A percentile compares a stretch with the other conserved stretches of the same genome.
These are phyloP conservation scores for Yamadazyma diddensiae DNA, from an alignment of 1,139 yeast genomes.

Conservation along the genomic window DNA sequence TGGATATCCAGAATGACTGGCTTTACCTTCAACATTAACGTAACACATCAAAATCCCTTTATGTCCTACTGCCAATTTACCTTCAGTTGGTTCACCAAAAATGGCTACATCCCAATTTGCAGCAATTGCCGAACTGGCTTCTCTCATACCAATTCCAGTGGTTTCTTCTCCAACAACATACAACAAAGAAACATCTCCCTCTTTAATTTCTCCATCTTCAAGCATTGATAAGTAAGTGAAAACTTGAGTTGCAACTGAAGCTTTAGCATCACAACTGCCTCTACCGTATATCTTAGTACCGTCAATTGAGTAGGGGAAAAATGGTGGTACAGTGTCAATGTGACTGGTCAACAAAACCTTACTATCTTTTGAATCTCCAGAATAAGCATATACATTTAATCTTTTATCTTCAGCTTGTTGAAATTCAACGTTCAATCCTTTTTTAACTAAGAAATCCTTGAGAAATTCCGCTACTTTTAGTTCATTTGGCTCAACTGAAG, in stretches of 20 bases:
- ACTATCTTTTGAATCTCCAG: constrained; percentile 47
- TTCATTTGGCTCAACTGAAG: constrained; percentile 37
- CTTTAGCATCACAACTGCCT: constrained; percentile 69
- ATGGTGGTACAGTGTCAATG: constrained; percentile 74
- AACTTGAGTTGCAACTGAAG: constrained; percentile 62
- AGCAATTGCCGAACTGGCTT: constrained; percentile 36
- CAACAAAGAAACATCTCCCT: constrained; percentile 57
- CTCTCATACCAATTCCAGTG: constrained; percentile 58
- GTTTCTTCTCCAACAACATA: constrained; percentile 72
- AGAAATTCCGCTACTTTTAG: constrained; percentile 29
- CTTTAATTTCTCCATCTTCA: constrained; percentile 31
- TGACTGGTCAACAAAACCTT: constrained; percentile 59
- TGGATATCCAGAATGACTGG: constrained; percentile 72
- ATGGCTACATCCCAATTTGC: constrained; percentile 59
- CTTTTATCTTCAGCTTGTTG: constrained; percentile 35
- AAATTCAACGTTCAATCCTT: constrained; percentile 52
- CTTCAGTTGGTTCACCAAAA: constrained; percentile 76
- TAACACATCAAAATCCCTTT: constrained; percentile 51
- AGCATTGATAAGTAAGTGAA: constrained; percentile 48
- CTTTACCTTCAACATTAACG: constrained; percentile 50
- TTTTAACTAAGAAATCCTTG: constrained; percentile 29
- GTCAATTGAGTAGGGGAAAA: constrained; percentile 47
- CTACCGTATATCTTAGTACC: constrained; percentile 58
- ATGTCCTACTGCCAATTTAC: constrained; percentile 68
- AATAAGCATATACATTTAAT: constrained; percentile 60